Conservation (phyloP, 1,284 basidiomycete species). For the Pascua guehoae region DNA sequence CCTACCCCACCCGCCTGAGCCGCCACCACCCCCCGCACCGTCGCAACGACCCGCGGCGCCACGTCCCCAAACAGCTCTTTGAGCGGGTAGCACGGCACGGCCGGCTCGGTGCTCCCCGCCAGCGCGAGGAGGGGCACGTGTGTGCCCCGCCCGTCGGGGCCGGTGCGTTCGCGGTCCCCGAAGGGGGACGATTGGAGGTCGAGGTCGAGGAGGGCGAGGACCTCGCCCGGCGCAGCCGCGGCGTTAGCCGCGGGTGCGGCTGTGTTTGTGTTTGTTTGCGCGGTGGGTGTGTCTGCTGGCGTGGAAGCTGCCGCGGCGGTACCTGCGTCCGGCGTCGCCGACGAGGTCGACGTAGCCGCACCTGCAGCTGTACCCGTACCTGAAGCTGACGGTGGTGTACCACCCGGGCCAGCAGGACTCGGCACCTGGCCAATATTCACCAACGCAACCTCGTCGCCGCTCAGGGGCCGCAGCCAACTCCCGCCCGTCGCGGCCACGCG, state of each 20-base stretch:
- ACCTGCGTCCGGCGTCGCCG: no score
- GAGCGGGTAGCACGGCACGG: slow-evolving; percentile 18
- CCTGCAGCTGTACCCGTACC: no score
- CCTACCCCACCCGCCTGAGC: slow-evolving; percentile 4
- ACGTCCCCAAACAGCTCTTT: slow-evolving; percentile 8
- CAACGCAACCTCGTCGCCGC: slow-evolving; percentile 10
- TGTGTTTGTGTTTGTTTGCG: no score
- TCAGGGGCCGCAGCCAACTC: slow-evolving; percentile 10
- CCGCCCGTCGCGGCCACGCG: neutral
- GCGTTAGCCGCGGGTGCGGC: no score
- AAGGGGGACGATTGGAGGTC: neutral
- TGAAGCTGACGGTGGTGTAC: no score
- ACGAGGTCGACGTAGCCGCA: no score
- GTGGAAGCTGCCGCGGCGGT: no score
- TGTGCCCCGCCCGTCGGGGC: slow-evolving; percentile 10
- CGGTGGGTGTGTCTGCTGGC: no score
- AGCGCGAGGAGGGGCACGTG: slow-evolving; percentile 17
- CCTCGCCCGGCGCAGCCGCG: neutral
- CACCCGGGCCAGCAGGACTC: neutral
- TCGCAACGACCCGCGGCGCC: slow-evolving; percentile 1
- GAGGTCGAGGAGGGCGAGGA: slow-evolving; percentile 15
- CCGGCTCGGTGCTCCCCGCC: slow-evolving; percentile 8
- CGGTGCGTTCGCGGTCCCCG: slow-evolving; percentile 4
- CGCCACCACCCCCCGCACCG: slow-evolving; percentile 5
- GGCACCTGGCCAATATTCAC: slow-evolving; percentile 22